A percentile compares a stretch with the other conserved stretches of the same genome.
Conservation (phyloP, 768 basidiomycete genomes). For the Galerina sulciceps region DNA sequence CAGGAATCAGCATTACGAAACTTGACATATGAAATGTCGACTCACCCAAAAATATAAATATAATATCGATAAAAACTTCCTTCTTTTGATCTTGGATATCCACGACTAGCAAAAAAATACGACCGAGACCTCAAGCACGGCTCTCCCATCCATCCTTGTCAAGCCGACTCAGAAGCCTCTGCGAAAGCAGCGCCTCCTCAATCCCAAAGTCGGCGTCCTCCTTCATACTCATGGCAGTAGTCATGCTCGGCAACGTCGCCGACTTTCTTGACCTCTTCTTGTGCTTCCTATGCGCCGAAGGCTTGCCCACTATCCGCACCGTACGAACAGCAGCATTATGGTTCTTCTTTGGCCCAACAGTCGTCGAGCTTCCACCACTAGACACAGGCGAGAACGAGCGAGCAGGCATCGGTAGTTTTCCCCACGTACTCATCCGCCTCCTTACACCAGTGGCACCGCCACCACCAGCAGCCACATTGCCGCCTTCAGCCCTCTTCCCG, state of each 20-base stretch:
- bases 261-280: constrained; percentile 19
- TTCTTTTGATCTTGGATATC: background rate
- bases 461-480: constrained; percentile 14
- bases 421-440: constrained; percentile 31
- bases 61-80: constrained; percentile 23
- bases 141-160: constrained; percentile 25
- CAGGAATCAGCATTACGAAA: background rate
- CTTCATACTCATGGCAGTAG: background rate
- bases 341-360: constrained; percentile 7
- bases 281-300: constrained; percentile 7
- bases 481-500: background rate
- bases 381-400: constrained; percentile 13
- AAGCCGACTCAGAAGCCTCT: constrained; percentile 33
- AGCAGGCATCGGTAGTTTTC: constrained; percentile 24
- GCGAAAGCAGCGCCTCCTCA: constrained; percentile 39
- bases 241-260: constrained; percentile 7
- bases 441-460: constrained; percentile 5
- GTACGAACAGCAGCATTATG: background rate
- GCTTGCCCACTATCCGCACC: constrained; percentile 5
- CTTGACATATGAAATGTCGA: background rate
- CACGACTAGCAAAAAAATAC: background rate
- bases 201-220: constrained; percentile 31
- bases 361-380: constrained; percentile 4
- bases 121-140: background rate
- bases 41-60: constrained; percentile 22